Conservation (phyloP, 2,329 filamentous ascomycete species). For the Ophidiomyces ophidiicola region DNA sequence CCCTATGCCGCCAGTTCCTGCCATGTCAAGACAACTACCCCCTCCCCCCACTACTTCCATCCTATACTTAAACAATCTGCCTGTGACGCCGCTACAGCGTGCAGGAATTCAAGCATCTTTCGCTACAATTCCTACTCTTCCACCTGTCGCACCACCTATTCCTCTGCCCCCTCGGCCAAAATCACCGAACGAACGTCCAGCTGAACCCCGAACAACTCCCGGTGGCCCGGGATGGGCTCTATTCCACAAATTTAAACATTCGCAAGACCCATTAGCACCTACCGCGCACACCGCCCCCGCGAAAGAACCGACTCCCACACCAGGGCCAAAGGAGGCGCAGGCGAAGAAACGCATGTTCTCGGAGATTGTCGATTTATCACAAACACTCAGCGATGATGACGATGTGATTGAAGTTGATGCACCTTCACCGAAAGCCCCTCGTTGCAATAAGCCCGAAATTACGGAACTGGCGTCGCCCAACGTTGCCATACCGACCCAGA, state of each 20-base stretch:
- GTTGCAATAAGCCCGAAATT: not conserved
- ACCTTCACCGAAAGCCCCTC: not conserved
- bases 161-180: constrained; percentile 1
- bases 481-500: not conserved
- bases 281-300: constrained; percentile 3
- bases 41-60: too few relatives aligned
- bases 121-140: not conserved
- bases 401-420: constrained; percentile 3
- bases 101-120: not conserved
- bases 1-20: too few relatives aligned
- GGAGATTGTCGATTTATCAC: constrained; percentile 43
- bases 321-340: constrained; percentile 41
- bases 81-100: too few relatives aligned
- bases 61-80: too few relatives aligned
- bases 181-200: not conserved
- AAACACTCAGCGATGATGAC: constrained; percentile 19
- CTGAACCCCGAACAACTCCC: not conserved
- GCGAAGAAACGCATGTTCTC: constrained; percentile 45
- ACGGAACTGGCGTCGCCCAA: not conserved
- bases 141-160: not conserved
- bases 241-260: not conserved
- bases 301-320: constrained; percentile 17
- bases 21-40: too few relatives aligned
- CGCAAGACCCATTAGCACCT: constrained; percentile 2
- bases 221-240: not conserved